Percentiles rank a stretch among this genome's conserved stretches.
Evolutionary conservation across 225 moss, liverwort and hornwort species (phyloP).

Genomic region (Anthoceros angustus): DNA sequence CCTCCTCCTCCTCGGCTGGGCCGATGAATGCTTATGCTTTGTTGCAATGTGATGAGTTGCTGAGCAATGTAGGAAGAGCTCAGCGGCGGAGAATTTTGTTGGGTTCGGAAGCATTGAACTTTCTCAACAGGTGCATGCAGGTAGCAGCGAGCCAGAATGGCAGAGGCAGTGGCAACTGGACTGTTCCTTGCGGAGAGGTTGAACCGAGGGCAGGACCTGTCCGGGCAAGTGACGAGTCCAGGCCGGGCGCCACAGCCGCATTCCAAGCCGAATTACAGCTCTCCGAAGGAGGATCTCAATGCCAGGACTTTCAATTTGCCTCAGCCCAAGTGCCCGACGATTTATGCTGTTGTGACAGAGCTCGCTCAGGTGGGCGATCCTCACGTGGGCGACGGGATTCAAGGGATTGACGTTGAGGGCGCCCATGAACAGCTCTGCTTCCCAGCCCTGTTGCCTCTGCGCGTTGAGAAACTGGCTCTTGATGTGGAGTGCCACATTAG

Average conservation of each 20-base stretch:
- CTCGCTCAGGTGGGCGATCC: slow-evolving; percentile 28
- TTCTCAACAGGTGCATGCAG: too few relatives aligned
- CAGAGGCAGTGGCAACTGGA: slow-evolving; percentile 24
- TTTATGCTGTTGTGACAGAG: slow-evolving; percentile 40
- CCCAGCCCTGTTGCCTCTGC: slow-evolving; percentile 42
- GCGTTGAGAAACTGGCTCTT: slow-evolving; percentile 20
- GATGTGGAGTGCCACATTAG: slow-evolving; percentile 63
- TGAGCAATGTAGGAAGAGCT: too few relatives aligned
- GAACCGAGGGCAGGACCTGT: slow-evolving; percentile 10
- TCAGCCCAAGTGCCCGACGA: slow-evolving; percentile 42
- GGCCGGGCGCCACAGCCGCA: slow-evolving; percentile 3
- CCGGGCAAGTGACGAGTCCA: slow-evolving; percentile 19
- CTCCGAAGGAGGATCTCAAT: not conserved
- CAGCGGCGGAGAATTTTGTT: too few relatives aligned
- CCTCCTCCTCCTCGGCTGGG: too few relatives aligned
- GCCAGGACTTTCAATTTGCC: not conserved
- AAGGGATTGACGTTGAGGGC: slow-evolving; percentile 15
- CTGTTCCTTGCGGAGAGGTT: slow-evolving; percentile 29
- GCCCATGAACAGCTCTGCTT: slow-evolving; percentile 17
- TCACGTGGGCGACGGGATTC: slow-evolving; percentile 14
- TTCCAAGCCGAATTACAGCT: slow-evolving; percentile 8
- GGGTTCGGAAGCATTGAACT: too few relatives aligned
- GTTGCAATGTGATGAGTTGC: too few relatives aligned
- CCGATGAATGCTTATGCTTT: too few relatives aligned
- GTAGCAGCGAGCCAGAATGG: not conserved